Conservation (phyloP, 169 alveolate genomes). For the Eimeria necatrix region DNA sequence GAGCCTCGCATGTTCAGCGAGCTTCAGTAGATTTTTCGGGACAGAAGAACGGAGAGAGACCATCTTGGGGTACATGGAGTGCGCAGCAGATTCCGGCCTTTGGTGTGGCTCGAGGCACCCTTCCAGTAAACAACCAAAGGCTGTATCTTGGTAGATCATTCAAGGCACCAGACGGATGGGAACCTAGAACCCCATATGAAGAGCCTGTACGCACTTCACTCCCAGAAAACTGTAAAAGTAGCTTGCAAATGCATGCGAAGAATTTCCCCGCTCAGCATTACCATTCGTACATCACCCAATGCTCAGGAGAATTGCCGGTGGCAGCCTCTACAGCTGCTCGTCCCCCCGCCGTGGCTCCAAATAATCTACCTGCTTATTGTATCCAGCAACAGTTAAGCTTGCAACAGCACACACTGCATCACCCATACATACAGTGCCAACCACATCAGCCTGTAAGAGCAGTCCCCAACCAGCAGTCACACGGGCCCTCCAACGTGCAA, state of each 20-base stretch:
- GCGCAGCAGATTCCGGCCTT: background rate
- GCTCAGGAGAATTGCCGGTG: constrained; percentile 12
- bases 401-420: constrained; percentile 40
- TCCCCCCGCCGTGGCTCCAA: background rate
- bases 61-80: background rate
- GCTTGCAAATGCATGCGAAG: background rate
- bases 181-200: background rate
- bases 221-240: background rate
- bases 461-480: constrained; percentile 34
- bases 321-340: background rate
- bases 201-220: constrained; percentile 57
- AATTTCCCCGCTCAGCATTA: constrained; percentile 8
- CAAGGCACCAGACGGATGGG: background rate
- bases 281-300: background rate
- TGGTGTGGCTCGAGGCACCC: constrained; percentile 57
- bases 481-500: background rate
- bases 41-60: background rate
- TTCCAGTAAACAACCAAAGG: background rate
- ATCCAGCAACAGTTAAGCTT: constrained; percentile 12
- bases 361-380: background rate
- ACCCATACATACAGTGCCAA: constrained; percentile 5
- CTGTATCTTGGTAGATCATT: background rate
- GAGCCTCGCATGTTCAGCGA: background rate
- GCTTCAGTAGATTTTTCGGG: background rate
- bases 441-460: constrained; percentile 13